phyloP scores from a whole-genome alignment of 441 rosid genomes.

The Populus hybrid region DNA sequence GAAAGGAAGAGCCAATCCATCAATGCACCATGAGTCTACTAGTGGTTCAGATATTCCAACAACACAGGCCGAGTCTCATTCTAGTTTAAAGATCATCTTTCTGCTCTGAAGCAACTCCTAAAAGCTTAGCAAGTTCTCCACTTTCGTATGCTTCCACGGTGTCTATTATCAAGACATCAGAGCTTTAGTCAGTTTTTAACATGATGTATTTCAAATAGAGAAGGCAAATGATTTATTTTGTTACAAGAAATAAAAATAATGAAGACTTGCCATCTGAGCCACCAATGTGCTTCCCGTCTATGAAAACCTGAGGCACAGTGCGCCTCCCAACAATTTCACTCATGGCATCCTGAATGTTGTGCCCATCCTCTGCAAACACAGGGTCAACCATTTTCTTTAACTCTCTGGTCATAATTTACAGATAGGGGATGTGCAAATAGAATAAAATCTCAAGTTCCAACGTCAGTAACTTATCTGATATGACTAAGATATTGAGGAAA shows the following conservation, averaged over 20 bases:
- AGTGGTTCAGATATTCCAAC: not conserved
- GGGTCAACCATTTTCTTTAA: constrained; percentile 3
- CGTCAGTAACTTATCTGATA: not conserved
- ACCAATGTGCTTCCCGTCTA: constrained; percentile 79
- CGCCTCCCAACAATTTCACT: constrained; percentile 58
- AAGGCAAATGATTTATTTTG: not conserved
- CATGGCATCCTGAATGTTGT: constrained; percentile 60
- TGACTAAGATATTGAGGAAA: not conserved
- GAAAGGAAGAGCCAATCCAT: not conserved
- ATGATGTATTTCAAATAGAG: constrained; percentile 2
- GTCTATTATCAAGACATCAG: constrained; percentile 39
- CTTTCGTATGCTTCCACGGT: constrained; percentile 66
- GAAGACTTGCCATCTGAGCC: constrained; percentile 74
- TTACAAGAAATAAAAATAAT: not conserved
- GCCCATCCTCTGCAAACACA: constrained; percentile 62
- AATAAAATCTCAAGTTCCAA: not conserved
- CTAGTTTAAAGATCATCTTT: constrained; percentile 18
- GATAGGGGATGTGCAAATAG: not conserved
- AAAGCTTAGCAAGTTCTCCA: constrained; percentile 65
- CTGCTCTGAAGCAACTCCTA: constrained; percentile 33
- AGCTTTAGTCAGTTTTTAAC: constrained; percentile 5
- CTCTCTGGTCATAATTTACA: not conserved
- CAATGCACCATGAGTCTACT: not conserved
- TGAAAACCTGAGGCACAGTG: constrained; percentile 92
- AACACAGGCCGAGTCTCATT: not conserved